Evolutionary conservation across 106 monocot species (phyloP).

Genomic region (Acorus gramineus): DNA sequence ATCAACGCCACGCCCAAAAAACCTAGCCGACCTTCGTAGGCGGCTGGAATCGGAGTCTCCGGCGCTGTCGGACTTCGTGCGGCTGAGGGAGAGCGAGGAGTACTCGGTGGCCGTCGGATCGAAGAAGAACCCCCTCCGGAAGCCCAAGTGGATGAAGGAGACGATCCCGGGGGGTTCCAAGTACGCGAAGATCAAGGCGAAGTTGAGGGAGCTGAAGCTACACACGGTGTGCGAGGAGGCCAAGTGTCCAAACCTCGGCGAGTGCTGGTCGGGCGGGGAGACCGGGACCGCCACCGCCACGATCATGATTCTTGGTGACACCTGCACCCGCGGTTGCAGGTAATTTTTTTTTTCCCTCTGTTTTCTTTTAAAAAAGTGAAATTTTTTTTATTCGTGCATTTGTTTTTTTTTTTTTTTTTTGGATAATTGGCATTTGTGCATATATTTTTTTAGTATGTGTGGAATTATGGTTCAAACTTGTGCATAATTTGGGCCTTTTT

Average conservation of each 20-base stretch:
- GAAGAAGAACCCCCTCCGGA: constrained; percentile 73
- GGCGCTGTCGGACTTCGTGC: constrained; percentile 47
- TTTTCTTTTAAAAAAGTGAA: no score
- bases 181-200: constrained; percentile 86
- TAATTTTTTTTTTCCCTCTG: constrained; percentile 3
- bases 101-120: constrained; percentile 90
- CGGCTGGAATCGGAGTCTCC: constrained; percentile 51
- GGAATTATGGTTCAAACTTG: no score
- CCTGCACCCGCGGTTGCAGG: constrained; percentile 93
- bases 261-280: constrained; percentile 98
- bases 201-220: constrained; percentile 73
- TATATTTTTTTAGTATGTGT: no score
- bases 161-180: constrained; percentile 70
- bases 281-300: constrained; percentile 94
- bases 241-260: constrained; percentile 78
- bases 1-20: constrained; percentile 14
- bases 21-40: constrained; percentile 43
- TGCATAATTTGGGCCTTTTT: no score
- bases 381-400: no score
- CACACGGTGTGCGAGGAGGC: constrained; percentile 99
- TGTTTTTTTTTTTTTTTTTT: no score
- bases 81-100: no score
- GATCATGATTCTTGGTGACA: constrained; percentile 95
- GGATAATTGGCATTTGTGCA: no score
- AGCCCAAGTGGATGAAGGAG: constrained; percentile 96